phyloP scores from a whole-genome alignment of 768 basidiomycete genomes.

The Xerocomus spinulosus region DNA sequence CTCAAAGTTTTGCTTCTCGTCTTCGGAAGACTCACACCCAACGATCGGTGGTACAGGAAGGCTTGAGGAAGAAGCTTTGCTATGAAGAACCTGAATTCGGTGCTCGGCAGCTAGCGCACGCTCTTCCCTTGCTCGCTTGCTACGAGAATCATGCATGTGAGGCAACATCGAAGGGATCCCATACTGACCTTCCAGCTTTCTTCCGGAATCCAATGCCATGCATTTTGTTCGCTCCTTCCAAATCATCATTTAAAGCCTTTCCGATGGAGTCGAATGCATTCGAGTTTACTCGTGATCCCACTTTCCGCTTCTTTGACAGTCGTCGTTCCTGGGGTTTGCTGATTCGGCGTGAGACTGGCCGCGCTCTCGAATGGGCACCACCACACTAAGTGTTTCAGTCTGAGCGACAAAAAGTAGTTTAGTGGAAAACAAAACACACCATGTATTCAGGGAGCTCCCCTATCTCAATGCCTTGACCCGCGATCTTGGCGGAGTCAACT shows the following conservation, averaged over 20 bases:
- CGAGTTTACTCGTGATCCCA: slow-evolving; percentile 63
- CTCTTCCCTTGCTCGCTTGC: slow-evolving; percentile 77
- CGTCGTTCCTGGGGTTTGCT: slow-evolving; percentile 57
- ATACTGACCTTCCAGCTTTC: slow-evolving; percentile 56
- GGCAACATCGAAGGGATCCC: background rate
- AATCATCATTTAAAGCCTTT: slow-evolving; percentile 41
- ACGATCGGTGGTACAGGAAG: slow-evolving; percentile 15
- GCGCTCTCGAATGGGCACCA: slow-evolving; percentile 63
- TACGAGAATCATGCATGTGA: slow-evolving; percentile 26
- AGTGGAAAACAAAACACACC: slow-evolving; percentile 33
- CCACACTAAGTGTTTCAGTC: slow-evolving; percentile 53
- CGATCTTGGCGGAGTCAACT: slow-evolving; percentile 54
- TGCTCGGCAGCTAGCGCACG: slow-evolving; percentile 71
- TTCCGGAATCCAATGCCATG: slow-evolving; percentile 66
- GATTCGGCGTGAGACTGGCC: slow-evolving; percentile 45
- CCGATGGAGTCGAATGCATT: slow-evolving; percentile 60
- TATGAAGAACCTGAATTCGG: slow-evolving; percentile 47
- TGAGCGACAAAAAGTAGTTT: background rate
- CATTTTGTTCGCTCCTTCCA: slow-evolving; percentile 33
- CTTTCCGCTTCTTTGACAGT: slow-evolving; percentile 64
- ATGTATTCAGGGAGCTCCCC: slow-evolving; percentile 75
- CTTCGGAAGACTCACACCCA: slow-evolving; percentile 28
- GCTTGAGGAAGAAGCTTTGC: slow-evolving; percentile 12
- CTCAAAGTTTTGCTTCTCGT: slow-evolving; percentile 41
- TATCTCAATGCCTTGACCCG: slow-evolving; percentile 45